phyloP scores from a whole-genome alignment of 345 rosid genomes.

The Odontarrhena argentea region DNA sequence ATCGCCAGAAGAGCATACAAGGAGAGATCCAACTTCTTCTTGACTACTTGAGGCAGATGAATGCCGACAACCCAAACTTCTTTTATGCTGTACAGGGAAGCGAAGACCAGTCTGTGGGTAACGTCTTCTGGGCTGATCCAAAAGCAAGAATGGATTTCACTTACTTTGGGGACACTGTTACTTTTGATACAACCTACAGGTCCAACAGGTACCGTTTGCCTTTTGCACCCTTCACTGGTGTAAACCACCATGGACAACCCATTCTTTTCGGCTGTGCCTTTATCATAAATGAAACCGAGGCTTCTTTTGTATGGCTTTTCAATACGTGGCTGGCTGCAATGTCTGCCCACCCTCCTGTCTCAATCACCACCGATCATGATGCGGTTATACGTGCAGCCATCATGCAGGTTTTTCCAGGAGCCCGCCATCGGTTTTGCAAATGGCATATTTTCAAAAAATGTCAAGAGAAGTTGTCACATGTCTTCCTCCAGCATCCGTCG shows the following conservation, averaged over 20 bases:
- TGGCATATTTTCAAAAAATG: conserved; percentile 61
- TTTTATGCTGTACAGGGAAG: conserved; percentile 47
- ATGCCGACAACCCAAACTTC: conserved; percentile 46
- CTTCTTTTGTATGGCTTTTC: conserved; percentile 64
- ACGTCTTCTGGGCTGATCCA: conserved; percentile 57
- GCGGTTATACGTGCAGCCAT: conserved; percentile 54
- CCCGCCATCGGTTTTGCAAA: conserved; percentile 65
- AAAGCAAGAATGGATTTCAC: conserved; percentile 43
- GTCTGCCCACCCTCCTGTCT: conserved; percentile 56
- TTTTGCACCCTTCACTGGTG: conserved; percentile 55
- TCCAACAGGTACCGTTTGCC: conserved; percentile 56
- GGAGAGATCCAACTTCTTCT: conserved; percentile 56
- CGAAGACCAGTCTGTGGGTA: conserved; percentile 48
- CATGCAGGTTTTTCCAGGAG: conserved; percentile 55
- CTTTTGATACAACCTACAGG: conserved; percentile 54
- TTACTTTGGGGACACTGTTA: conserved; percentile 52
- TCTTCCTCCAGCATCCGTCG: conserved; percentile 48
- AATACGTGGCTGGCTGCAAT: conserved; percentile 61
- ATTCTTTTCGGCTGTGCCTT: conserved; percentile 65
- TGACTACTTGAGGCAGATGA: conserved; percentile 58
- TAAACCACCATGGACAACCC: conserved; percentile 70
- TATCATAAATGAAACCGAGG: conserved; percentile 57
- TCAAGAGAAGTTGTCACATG: conserved; percentile 50
- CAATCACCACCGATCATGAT: conserved; percentile 66
- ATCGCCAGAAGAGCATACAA: conserved; percentile 51